These are phyloP conservation scores for Rhododendron henanense DNA, from an alignment of 148 eudicot genomes.

Conservation along the genomic window DNA sequence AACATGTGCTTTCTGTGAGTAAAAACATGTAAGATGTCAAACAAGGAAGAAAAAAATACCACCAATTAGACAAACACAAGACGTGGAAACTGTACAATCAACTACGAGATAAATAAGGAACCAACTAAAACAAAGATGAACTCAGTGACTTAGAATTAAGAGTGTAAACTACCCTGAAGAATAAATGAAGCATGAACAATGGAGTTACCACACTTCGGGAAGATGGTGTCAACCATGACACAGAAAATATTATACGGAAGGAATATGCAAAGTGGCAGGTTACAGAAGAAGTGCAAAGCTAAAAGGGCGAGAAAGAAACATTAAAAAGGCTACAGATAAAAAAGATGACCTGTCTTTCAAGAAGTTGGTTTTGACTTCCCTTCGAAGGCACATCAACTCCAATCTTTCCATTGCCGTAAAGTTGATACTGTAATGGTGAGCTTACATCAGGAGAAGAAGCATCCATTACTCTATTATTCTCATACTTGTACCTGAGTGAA, in stretches of 20 bases:
- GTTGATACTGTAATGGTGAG: slow-evolving; percentile 83
- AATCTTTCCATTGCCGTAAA: slow-evolving; percentile 73
- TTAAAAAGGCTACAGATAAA: background rate
- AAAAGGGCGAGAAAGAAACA: slow-evolving; percentile 1
- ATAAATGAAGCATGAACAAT: background rate
- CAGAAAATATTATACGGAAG: background rate
- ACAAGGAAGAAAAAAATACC: background rate
- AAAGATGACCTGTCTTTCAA: slow-evolving; percentile 85
- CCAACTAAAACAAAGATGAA: background rate
- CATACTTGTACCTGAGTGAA: slow-evolving; percentile 79
- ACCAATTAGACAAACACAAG: background rate
- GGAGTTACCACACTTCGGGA: background rate
- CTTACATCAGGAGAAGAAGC: slow-evolving; percentile 73
- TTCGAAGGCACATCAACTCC: slow-evolving; percentile 72
- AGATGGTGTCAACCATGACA: background rate
- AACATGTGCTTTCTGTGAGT: slow-evolving; percentile 89
- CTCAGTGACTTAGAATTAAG: background rate
- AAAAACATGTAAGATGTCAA: background rate
- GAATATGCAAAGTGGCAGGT: background rate
- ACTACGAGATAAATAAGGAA: background rate
- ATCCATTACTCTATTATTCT: slow-evolving; percentile 77
- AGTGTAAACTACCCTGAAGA: background rate
- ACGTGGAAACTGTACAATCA: background rate
- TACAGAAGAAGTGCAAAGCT: background rate
- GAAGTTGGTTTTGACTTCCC: slow-evolving; percentile 95